Percentiles rank a stretch among this genome's conserved stretches.
These are phyloP conservation scores for Phytophthora litchii DNA, from an alignment of 352 stramenopile genomes.

Conservation along the genomic window DNA sequence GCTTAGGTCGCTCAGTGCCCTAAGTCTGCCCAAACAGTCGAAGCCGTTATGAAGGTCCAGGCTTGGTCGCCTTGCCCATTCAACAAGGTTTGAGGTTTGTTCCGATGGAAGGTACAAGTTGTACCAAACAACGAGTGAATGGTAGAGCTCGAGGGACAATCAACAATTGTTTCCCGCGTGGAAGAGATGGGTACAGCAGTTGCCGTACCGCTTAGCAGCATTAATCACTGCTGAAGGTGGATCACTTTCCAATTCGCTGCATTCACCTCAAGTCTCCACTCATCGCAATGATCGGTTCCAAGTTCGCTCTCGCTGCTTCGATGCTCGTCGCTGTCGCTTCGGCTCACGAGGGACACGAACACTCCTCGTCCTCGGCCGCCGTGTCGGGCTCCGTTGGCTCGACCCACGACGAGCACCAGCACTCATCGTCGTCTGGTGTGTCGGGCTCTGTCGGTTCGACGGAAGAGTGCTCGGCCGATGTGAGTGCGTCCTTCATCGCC, in stretches of 20 bases:
- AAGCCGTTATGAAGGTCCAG: not conserved
- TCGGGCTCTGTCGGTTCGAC: conserved; percentile 13
- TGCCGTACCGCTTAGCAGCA: not conserved
- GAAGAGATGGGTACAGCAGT: conserved; percentile 2
- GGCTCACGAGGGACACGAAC: conserved; percentile 19
- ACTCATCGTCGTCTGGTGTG: conserved; percentile 5
- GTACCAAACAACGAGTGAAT: not conserved
- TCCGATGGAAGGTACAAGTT: conserved; percentile 1
- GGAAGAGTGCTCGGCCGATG: conserved; percentile 40
- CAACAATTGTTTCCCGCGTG: conserved; percentile 24
- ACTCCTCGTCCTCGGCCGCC: too few relatives aligned
- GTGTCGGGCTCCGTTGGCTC: too few relatives aligned
- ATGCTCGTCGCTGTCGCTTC: conserved; percentile 30
- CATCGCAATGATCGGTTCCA: conserved; percentile 20
- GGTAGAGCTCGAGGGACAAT: conserved; percentile 7
- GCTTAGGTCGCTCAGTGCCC: too few relatives aligned
- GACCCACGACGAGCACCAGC: not conserved
- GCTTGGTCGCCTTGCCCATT: not conserved
- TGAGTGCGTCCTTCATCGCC: conserved; percentile 43
- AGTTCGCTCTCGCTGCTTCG: conserved; percentile 22
- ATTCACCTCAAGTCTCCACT: not conserved
- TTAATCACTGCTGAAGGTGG: conserved; percentile 2
- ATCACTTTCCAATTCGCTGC: conserved; percentile 22
- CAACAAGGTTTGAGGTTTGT: not conserved
- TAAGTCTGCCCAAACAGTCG: not conserved